These are phyloP conservation scores for Xylaria sp. DNA, from an alignment of 2,329 filamentous ascomycete genomes.

Conservation along the genomic window DNA sequence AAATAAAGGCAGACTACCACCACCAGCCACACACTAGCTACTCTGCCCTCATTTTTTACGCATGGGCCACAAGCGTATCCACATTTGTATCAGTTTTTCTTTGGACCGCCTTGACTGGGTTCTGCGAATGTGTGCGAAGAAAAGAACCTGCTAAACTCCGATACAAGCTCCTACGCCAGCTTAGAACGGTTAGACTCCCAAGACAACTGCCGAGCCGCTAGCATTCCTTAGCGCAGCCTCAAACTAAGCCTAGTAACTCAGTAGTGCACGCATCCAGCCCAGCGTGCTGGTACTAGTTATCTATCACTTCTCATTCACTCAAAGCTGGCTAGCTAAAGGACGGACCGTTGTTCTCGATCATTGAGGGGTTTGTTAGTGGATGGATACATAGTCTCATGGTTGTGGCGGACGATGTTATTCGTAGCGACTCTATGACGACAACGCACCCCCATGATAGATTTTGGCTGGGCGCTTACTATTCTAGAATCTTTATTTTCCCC, in stretches of 20 bases:
- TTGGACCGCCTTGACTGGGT: too few species aligned
- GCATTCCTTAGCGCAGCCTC: slow-evolving; percentile 9
- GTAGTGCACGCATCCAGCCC: neutral
- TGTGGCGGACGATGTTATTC: neutral
- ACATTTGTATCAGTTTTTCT: too few species aligned
- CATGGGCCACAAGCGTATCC: too few species aligned
- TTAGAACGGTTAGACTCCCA: neutral
- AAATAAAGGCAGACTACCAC: too few species aligned
- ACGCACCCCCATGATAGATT: neutral
- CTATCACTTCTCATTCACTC: neutral
- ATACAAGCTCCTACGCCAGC: neutral
- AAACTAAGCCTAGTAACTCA: neutral
- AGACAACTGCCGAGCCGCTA: slow-evolving; percentile 9
- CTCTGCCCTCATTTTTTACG: too few species aligned
- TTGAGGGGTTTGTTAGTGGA: neutral
- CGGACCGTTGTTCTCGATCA: neutral
- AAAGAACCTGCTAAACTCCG: neutral
- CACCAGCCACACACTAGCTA: too few species aligned
- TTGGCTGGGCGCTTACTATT: slow-evolving; percentile 24
- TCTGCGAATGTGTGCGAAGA: neutral
- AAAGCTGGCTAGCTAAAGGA: neutral
- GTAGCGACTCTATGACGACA: neutral
- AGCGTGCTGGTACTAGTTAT: neutral
- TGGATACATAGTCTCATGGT: neutral
- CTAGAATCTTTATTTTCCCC: slow-evolving; percentile 1